These are phyloP conservation scores for Schizophyllum commune DNA, from an alignment of 1,284 basidiomycete genomes.

Conservation along the genomic window DNA sequence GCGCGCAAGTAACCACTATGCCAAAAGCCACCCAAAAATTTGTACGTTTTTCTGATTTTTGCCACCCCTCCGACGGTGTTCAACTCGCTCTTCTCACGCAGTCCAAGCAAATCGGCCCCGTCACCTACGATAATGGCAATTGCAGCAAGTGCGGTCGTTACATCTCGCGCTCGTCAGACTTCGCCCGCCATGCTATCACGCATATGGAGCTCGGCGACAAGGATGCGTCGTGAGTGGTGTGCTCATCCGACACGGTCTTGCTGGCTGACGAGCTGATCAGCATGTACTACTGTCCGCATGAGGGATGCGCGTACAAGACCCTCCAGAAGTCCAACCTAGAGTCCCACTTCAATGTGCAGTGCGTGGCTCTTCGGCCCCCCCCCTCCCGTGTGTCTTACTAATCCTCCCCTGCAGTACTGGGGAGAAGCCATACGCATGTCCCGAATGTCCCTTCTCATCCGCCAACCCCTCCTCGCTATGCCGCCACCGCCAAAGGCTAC, in stretches of 20 bases:
- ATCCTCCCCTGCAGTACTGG: conserved; percentile 7
- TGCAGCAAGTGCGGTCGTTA: not conserved
- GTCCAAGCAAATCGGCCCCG: not conserved
- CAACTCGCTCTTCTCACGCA: not conserved
- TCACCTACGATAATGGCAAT: not conserved
- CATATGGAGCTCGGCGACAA: not conserved
- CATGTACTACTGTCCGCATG: conserved; percentile 12
- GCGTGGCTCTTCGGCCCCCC: not conserved
- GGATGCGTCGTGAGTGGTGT: not conserved
- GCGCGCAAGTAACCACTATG: not conserved
- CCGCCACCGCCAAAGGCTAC: conserved; percentile 13
- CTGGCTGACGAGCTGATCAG: not conserved
- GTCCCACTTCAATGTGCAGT: conserved; percentile 13
- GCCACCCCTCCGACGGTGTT: not conserved
- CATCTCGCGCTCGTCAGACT: not conserved
- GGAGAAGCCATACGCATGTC: conserved; percentile 13
- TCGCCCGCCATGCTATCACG: not conserved
- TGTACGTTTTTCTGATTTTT: not conserved
- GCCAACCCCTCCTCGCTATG: conserved; percentile 13
- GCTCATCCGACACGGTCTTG: not conserved
- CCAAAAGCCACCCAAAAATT: not conserved
- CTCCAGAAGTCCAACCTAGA: conserved; percentile 13
- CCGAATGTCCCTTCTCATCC: conserved; percentile 12
- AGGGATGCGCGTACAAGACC: conserved; percentile 10
- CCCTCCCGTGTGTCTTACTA: not conserved